phyloP scores from a whole-genome alignment of 169 alveolate species.

The Cystoisospora suis region DNA sequence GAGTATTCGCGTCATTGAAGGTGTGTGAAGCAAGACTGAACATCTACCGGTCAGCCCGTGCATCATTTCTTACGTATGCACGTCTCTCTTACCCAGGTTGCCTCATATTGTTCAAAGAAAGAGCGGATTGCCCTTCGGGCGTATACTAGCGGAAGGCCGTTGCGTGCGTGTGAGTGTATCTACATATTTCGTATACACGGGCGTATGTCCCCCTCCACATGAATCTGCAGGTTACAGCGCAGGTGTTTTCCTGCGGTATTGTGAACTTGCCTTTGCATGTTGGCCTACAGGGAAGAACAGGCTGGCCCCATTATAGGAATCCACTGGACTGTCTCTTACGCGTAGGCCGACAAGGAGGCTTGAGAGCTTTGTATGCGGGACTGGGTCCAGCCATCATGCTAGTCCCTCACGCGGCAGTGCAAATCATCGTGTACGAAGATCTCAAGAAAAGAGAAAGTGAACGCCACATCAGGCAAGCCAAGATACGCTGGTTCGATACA shows the following conservation, averaged over 20 bases:
- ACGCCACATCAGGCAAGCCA: background rate
- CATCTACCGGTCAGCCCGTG: no score
- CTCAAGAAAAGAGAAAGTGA: slow-evolving; percentile 19
- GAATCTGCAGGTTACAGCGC: background rate
- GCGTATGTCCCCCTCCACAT: background rate
- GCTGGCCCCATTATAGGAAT: slow-evolving; percentile 50
- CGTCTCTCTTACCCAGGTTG: no score
- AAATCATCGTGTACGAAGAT: slow-evolving; percentile 56
- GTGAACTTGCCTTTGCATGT: background rate
- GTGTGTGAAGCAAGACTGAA: no score
- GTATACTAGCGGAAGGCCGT: no score
- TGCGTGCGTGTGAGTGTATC: background rate
- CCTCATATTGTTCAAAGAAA: no score
- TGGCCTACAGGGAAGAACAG: slow-evolving; percentile 24
- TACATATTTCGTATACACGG: background rate
- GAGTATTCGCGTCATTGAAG: no score
- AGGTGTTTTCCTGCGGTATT: background rate
- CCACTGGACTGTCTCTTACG: slow-evolving; percentile 31
- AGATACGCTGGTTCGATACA: no score
- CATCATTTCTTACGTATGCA: no score
- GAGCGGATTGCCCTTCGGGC: no score
- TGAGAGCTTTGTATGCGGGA: slow-evolving; percentile 52
- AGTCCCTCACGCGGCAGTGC: slow-evolving; percentile 65
- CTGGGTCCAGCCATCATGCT: slow-evolving; percentile 59
- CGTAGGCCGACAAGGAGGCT: slow-evolving; percentile 47